These are phyloP conservation scores for Chlorella sp. DNA, from an alignment of 139 green algal species.

Conservation along the genomic window DNA sequence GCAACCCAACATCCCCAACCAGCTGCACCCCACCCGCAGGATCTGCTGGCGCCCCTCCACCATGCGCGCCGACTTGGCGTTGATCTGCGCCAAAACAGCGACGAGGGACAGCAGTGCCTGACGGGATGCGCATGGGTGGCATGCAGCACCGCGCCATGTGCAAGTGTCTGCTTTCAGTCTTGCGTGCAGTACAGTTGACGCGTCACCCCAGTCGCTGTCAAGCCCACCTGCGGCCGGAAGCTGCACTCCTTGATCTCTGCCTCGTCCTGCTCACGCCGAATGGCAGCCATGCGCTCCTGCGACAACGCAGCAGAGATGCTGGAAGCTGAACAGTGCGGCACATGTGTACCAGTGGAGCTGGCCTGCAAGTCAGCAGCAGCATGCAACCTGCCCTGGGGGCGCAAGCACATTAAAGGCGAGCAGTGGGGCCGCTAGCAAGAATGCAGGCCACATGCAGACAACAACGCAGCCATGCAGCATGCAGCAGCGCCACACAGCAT, in stretches of 20 bases:
- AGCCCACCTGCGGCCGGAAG: slow-evolving; percentile 26
- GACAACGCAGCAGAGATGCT: not conserved
- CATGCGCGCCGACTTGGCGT: slow-evolving; percentile 32
- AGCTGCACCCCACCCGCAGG: slow-evolving; percentile 56
- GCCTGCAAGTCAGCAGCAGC: not conserved
- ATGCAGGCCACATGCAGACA: not conserved
- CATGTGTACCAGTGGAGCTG: too few species aligned
- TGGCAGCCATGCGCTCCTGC: slow-evolving; percentile 35
- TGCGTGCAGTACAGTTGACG: too few species aligned
- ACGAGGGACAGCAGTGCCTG: too few species aligned
- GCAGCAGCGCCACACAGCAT: not conserved
- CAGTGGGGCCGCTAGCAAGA: too few species aligned
- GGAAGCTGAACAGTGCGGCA: too few species aligned
- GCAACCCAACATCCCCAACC: too few species aligned
- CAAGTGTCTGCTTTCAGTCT: too few species aligned
- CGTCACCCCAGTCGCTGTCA: too few species aligned
- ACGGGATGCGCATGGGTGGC: too few species aligned
- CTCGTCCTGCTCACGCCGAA: slow-evolving; percentile 47
- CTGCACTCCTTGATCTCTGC: slow-evolving; percentile 72
- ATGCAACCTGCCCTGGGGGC: not conserved
- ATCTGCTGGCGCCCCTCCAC: slow-evolving; percentile 58
- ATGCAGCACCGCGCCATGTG: too few species aligned
- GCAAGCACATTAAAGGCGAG: too few species aligned
- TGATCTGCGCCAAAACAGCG: not conserved
- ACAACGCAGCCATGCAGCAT: not conserved